Conservation (phyloP, 192 early-diverging fungal species). For the Coemansia guatemalensis region DNA sequence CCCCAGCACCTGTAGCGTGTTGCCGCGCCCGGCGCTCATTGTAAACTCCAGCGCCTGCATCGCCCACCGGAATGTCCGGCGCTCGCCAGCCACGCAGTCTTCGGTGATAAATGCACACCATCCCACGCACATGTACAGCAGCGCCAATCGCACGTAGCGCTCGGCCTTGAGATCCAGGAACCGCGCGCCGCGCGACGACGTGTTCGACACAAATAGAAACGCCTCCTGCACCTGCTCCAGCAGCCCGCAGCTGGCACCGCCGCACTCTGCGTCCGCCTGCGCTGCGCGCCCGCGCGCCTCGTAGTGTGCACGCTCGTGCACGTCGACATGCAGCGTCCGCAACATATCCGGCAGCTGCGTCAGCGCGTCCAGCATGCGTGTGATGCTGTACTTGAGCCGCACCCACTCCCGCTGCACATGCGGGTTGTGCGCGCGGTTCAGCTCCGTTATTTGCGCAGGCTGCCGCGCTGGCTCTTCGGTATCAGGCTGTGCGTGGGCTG, state of each 20-base stretch:
- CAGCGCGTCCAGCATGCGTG: conserved; percentile 46
- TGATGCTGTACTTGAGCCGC: conserved; percentile 40
- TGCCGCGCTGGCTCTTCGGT: neutral
- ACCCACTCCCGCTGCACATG: conserved; percentile 43
- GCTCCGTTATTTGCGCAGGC: conserved; percentile 32
- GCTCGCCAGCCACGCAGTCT: conserved; percentile 77
- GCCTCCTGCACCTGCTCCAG: conserved; percentile 49
- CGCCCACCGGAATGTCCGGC: conserved; percentile 81
- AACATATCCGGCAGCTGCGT: conserved; percentile 51
- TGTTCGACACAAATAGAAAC: conserved; percentile 55
- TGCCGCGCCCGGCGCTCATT: conserved; percentile 71
- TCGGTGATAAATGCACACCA: conserved; percentile 87
- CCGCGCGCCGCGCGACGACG: conserved; percentile 61
- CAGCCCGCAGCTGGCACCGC: conserved; percentile 36
- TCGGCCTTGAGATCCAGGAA: conserved; percentile 61
- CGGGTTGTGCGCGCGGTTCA: conserved; percentile 45
- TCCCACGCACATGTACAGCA: conserved; percentile 74
- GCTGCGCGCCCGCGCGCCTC: conserved; percentile 10
- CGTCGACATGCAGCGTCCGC: conserved; percentile 43
- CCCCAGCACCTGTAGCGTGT: conserved; percentile 65
- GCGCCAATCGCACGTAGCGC: conserved; percentile 61
- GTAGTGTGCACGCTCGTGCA: conserved; percentile 33
- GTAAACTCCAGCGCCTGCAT: conserved; percentile 83
- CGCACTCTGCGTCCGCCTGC: conserved; percentile 11
- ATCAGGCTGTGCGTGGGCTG: neutral